Evolutionary conservation across 2,329 filamentous ascomycete species (phyloP), one percentile per base, ranked within the genome.

Genomic region (Harringtonia lauricola): DNA sequence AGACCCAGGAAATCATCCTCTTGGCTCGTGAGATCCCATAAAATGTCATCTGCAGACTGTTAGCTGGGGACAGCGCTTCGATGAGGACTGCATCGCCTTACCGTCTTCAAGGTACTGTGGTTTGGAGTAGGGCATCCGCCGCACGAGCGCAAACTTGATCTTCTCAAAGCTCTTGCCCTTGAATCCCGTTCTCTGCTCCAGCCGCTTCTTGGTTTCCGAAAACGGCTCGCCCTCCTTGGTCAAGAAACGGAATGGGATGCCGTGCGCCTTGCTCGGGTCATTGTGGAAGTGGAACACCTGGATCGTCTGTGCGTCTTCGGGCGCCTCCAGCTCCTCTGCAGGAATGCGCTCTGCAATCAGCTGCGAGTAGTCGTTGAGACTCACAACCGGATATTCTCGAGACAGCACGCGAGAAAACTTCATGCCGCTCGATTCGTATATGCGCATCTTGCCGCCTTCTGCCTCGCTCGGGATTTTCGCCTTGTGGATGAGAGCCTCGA

Each of bases 101-200:
- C 90, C 88, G 65, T 96, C 92, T 52, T 83, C 79, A 38, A 98
- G 69, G 65, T 94, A 94, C 47, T 79, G 74, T 22, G 88, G 83
- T 57, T 83, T 87, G 33, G 83, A 79, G 63, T 86, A 94, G 35
- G 70, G 69, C 41, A 78, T 72, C 59, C 84, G 72, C 60, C 80
- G 71, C 41, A 95, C 75, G 28, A 94, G 64, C 8, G 88, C 85
- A 68, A 98, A 95, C 64, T 94, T 95, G 63, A 98, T 92, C 71
- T 96, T 96, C 63, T 98, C 90, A 53, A 98, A 89, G 52, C 87
- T 87, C 71, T 98, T 98, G 62, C 92, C 94, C 64, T 95, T 95
- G 65, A 98, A 81, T 22, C 89, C 89, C 1, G 86, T 95, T 47
- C 90, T 76, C 62, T 89, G 90, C 54, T 92, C 89, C 4, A 98